Base-by-base conservation (phyloP, 345 rosid species). In the Citrus cavaleriei region DNA sequence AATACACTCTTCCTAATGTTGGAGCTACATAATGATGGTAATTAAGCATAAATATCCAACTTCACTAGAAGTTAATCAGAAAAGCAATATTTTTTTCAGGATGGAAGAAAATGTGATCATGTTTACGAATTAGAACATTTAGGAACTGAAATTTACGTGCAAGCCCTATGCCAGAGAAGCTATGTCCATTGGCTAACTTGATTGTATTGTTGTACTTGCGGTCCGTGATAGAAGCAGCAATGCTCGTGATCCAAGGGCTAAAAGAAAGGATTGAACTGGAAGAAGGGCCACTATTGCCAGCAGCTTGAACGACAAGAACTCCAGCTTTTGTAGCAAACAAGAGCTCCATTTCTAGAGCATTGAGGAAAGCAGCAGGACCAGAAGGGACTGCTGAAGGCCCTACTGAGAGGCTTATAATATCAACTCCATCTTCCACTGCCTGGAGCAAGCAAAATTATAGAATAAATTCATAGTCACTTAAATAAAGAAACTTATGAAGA, bases 401-500 rank as follows among this genome's bases (percentile, higher is more conserved):
- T 34, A 83, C 71, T 3, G 86, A 84, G 70, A 87, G 86, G 74
- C 83, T 84, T 73, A 84, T 77, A 68, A 85, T 83, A 78, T 83
- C 87, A 24, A 87, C 90, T 35, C 88, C 87, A 82, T 87, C 90
- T 80, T 85, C 90, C 60, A 87, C 90, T 49, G 90, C 88, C 90
- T 83, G 69, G 7, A 63, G 38, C 14, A 38, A 84, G 34, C 76
- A 72, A 62, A 10, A 67, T 54, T 68, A 55, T 76, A 10, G 35
- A 25, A 28, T 12, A 4, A 28, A 34, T 75, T 71, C 28, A 25
- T 63, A n/a, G 24, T 54, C 46, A 10, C 32, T 21, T 37, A 10
- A 66, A 38, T 21, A 54, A 35, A 65, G 10, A 14, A 55, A 40
- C 4, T 63, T 5, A 7, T 67, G 1, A 14, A 58, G 42, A 27